A percentile compares a stretch with the other conserved stretches of the same genome.
These are phyloP conservation scores for Mycena olivaceomarginata DNA, from an alignment of 768 basidiomycete species.

Conservation along the genomic window DNA sequence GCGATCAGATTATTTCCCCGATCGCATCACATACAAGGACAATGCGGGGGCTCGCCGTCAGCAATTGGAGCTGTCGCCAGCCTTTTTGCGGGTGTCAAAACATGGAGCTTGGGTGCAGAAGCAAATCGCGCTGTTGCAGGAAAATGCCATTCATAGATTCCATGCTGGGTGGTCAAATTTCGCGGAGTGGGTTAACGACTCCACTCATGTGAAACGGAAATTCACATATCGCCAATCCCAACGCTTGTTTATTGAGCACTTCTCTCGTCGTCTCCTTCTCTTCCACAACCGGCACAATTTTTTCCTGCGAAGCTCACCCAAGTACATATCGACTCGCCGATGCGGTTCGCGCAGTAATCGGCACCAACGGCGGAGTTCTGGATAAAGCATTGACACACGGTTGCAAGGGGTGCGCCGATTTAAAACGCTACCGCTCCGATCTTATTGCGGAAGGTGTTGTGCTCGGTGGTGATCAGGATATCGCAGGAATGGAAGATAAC, in stretches of 20 bases:
- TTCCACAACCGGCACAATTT: constrained; percentile 40
- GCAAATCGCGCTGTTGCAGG: constrained; percentile 47
- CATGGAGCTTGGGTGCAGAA: constrained; percentile 8
- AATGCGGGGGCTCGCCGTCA: background rate
- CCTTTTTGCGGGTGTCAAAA: constrained; percentile 47
- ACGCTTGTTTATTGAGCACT: constrained; percentile 51
- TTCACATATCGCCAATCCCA: constrained; percentile 33
- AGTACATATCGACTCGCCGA: constrained; percentile 31
- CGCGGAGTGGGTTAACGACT: constrained; percentile 44
- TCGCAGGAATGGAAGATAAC: background rate
- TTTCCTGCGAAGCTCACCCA: constrained; percentile 40
- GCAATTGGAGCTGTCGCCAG: background rate
- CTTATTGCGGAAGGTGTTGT: no score
- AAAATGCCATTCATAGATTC: constrained; percentile 45
- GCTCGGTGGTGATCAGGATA: no score
- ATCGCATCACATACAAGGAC: constrained; percentile 36
- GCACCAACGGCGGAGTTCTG: constrained; percentile 40
- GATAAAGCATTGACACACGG: constrained; percentile 7
- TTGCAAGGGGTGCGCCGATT: background rate
- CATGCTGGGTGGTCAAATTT: constrained; percentile 54
- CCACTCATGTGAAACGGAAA: background rate
- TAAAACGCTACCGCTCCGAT: no score
- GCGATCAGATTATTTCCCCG: constrained; percentile 46
- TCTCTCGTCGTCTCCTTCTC: constrained; percentile 46
- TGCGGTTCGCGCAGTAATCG: no score